Evolutionary conservation across 305 asterid genomes (phyloP).

Genomic region (Fraxinus velutina): DNA sequence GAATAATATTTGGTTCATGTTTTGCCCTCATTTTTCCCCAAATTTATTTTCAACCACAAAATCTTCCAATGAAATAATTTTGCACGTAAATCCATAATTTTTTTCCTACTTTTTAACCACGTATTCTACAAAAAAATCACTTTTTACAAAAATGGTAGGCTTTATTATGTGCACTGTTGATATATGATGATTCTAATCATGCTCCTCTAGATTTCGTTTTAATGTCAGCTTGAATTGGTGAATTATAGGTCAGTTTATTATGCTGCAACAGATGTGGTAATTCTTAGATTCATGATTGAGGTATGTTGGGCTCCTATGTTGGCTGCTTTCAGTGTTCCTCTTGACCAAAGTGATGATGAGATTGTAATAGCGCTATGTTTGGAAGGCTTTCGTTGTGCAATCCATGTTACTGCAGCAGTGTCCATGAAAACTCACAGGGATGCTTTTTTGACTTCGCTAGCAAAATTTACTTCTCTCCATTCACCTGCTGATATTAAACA

Average conservation of each 20-base stretch:
- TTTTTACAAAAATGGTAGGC: not conserved
- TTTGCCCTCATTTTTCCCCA: not conserved
- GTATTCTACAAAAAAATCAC: not conserved
- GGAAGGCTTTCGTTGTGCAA: constrained; percentile 84
- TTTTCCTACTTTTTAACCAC: not conserved
- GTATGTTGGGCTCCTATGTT: constrained; percentile 99
- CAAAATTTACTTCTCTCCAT: constrained; percentile 95
- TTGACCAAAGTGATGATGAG: constrained; percentile 88
- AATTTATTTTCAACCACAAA: not conserved
- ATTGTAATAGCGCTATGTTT: constrained; percentile 71
- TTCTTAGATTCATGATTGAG: constrained; percentile 95
- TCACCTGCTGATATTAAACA: constrained; percentile 96
- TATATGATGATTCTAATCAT: constrained; percentile 17
- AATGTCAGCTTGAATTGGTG: constrained; percentile 31
- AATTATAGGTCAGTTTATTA: constrained; percentile 89
- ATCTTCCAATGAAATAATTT: not conserved
- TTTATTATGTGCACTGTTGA: constrained; percentile 10
- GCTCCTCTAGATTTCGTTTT: constrained; percentile 22
- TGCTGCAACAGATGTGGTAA: constrained; percentile 91
- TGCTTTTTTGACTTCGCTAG: constrained; percentile 93
- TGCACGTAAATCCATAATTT: not conserved
- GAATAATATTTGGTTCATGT: not conserved
- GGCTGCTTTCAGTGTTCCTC: constrained; percentile 99
- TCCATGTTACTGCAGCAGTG: constrained; percentile 97
- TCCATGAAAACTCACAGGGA: constrained; percentile 98